Evolutionary conservation across 2,329 filamentous ascomycete genomes (phyloP).

Genomic region (Diaporthe nobilis): DNA sequence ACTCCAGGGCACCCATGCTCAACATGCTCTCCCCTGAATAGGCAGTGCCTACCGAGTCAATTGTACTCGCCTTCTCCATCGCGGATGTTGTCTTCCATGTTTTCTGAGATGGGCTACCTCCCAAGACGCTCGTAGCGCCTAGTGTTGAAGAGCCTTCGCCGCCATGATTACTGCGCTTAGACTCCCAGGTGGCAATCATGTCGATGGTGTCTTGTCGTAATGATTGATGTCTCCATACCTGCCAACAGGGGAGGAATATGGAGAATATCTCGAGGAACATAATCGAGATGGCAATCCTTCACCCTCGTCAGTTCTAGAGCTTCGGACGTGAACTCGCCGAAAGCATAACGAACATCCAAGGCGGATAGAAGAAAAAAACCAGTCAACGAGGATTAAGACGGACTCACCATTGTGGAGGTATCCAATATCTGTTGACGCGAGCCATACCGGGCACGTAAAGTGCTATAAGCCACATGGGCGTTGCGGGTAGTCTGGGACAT

Average conservation of each 20-base stretch:
- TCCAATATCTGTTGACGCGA: slow-evolving; percentile 66
- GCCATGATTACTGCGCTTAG: slow-evolving; percentile 52
- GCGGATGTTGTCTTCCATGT: slow-evolving; percentile 49
- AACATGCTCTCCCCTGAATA: slow-evolving; percentile 60
- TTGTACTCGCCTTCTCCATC: slow-evolving; percentile 47
- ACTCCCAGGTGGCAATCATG: slow-evolving; percentile 64
- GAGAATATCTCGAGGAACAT: slow-evolving; percentile 74
- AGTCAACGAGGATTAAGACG: too few species aligned
- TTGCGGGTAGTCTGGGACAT: slow-evolving; percentile 68
- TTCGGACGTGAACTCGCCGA: too few species aligned
- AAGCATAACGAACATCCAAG: neutral
- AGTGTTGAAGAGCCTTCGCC: slow-evolving; percentile 13
- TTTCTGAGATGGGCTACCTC: slow-evolving; percentile 51
- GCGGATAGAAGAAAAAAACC: neutral
- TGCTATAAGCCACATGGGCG: slow-evolving; percentile 77
- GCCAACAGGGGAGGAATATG: slow-evolving; percentile 73
- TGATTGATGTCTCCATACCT: slow-evolving; percentile 63
- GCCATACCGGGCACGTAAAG: slow-evolving; percentile 66
- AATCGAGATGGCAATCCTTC: slow-evolving; percentile 71
- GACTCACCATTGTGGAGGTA: slow-evolving; percentile 74
- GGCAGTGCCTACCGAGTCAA: slow-evolving; percentile 42
- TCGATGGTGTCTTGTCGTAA: slow-evolving; percentile 64
- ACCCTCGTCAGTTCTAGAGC: slow-evolving; percentile 2
- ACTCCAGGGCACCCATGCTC: slow-evolving; percentile 74
- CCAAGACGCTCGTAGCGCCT: slow-evolving; percentile 47